Percentiles rank a stretch among this genome's conserved stretches.
Conservation (phyloP, 768 basidiomycete species). For the Lenzites betulinus region DNA sequence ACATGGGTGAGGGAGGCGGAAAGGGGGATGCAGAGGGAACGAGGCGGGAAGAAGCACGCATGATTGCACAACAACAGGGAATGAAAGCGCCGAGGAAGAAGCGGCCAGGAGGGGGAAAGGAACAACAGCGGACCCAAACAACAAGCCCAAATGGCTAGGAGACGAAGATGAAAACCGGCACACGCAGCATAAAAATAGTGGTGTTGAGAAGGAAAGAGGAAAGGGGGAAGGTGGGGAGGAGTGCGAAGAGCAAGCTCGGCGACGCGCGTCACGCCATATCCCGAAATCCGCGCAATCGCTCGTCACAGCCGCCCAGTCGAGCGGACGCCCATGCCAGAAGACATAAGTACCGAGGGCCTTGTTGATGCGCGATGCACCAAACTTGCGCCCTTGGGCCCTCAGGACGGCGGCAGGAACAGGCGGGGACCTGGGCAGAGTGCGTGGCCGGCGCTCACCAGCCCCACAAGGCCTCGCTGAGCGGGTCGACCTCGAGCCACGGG, state of each 20-base stretch:
- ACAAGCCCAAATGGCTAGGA: conserved; percentile 1
- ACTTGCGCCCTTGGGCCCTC: not conserved
- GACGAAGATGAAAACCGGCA: conserved; percentile 13
- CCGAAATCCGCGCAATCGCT: conserved; percentile 17
- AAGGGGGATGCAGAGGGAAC: not conserved
- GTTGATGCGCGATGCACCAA: not conserved
- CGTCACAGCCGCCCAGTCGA: conserved; percentile 5
- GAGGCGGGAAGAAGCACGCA: not conserved
- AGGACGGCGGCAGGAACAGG: not conserved
- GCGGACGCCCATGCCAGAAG: not conserved
- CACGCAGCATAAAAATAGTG: not conserved
- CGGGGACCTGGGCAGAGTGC: too few relatives aligned
- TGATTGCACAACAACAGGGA: conserved; percentile 10
- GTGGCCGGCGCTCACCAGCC: conserved; percentile 18
- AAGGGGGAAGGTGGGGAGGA: not conserved
- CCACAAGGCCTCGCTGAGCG: conserved; percentile 22
- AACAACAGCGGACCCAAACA: conserved; percentile 5
- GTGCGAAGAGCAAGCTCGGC: not conserved
- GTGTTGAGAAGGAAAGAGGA: not conserved
- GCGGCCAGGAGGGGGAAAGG: not conserved
- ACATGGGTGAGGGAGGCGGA: not conserved
- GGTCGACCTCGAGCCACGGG: conserved; percentile 60
- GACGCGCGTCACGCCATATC: conserved; percentile 17
- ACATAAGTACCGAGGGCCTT: not conserved
- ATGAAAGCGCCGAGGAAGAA: not conserved